Evolutionary conservation across 495 filamentous ascomycete genomes (phyloP), one percentile per base, ranked within the genome.

Genomic region (Daldinia childiae): DNA sequence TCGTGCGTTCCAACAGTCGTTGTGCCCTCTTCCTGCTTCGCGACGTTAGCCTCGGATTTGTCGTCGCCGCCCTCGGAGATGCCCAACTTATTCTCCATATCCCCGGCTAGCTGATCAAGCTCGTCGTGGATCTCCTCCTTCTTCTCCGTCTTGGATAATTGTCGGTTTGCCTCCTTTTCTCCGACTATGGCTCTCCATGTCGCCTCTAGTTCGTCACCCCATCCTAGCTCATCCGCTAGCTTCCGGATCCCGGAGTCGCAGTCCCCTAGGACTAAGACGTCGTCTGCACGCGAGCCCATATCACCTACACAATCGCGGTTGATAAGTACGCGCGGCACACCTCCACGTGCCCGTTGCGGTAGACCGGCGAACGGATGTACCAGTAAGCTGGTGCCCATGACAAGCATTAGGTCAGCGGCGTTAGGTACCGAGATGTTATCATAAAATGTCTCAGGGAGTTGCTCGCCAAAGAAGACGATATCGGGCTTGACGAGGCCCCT

Each of bases 391-490:
- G 95, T 97, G 2, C 95, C 95, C 88, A 98, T 92, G 41, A 99
- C 85, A 41, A 99, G 90, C 56, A 89, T 88, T 30, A 98, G 79
- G 78, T 98, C 95, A 3, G 94, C 93, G 66, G 83, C 76, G 15
- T 73, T 80, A 1, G 88, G 86, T 17, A 91, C 71, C 24, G 73
- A 64, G 21, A 82, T 80, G 65, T 89, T 91, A 3, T 79, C 70
- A 72, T 90, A 89, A 78, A 98, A 99, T 0, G 77, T 74, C 9
- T 78, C 77, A 0, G 95, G 96, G 29, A 99, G 81, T 26, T 80
- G 73, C 78, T 93, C 91, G 59, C 90, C 90, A 75, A 98, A 99
- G 81, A 99, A 99, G 3, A 97, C 93, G 80, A 99, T 98, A 73
- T 98, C 95, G 3, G 95, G 95, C 80, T 99, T 98, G 55, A 98